Evolutionary conservation across 2,329 filamentous ascomycete genomes (phyloP), one percentile per base, ranked within the genome.

Genomic region (Penicillium concentricum): DNA sequence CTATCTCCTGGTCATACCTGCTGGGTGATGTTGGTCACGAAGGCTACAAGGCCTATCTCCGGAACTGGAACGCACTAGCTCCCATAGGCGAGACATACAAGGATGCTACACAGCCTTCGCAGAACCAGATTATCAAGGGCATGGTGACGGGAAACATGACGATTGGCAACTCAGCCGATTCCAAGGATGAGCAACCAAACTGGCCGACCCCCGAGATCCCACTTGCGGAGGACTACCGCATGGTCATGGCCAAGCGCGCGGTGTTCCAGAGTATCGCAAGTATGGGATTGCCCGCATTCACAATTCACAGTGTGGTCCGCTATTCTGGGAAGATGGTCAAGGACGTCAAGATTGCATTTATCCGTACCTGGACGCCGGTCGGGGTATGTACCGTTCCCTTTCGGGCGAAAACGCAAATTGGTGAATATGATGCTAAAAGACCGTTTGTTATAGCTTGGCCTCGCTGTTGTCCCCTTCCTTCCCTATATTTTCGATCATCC

Each of bases 261-360:
- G 82, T 97, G 22, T 99, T 99, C 77, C 94, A 99, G 77, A 86
- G 86, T 62, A 60, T 99, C 46, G 94, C 94, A 0, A 91, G 87
- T 68, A 99, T 99, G 94, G 94, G 91, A 2, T 75, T 97, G 63
- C 94, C 93, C 0, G 93, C 92, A 0, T 91, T 97, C 61, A 96
- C 92, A 0, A 96, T 97, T 56, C 93, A 97, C 75, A 92, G 88
- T 60, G 88, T 97, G 6, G 94, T 99, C 50, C 85, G 87, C 59
- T 97, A 99, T 71, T 92, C 90, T 0, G 92, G 94, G 0, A 82
- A 81, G 38, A 91, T 91, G n/a, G 74, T 99, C 79, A 96, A 93
- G 78, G 81, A 90, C 66, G 81, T 82, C 20, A 93, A 94, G 81
- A 96, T 89, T 70, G 80, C 82, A 57, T 84, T 78, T 5, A 57